Percentiles rank a stretch among this genome's conserved stretches.
Evolutionary conservation across 306 rosid species (phyloP).

Genomic region (apple (Malus domestica)): ASM211411v1 NC_041800.1:15963001-15963500

Average conservation of each 20-base stretch:
- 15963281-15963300: conserved; percentile 69
- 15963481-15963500: conserved; percentile 5
- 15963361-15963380: conserved; percentile 98
- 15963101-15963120: conserved; percentile 85
- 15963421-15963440: not conserved
- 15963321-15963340: conserved; percentile 94
- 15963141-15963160: conserved; percentile 97
- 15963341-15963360: conserved; percentile 98
- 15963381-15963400: conserved; percentile 1
- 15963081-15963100: conserved; percentile 68
- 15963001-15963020: not conserved
- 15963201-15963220: conserved; percentile 30
- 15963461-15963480: not conserved
- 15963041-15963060: not conserved
- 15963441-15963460: not conserved
- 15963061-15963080: conserved; percentile 12
- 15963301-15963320: conserved; percentile 86
- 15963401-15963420: not conserved
- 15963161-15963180: conserved; percentile 89
- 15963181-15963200: conserved; percentile 91
- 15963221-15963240: not conserved
- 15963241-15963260: not conserved
- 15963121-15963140: conserved; percentile 95
- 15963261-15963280: conserved; percentile 4
- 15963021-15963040: not conserved